These are phyloP conservation scores for Lachancea kluyveri DNA, from an alignment of 805 yeast genomes.

Conservation along the genomic window DNA sequence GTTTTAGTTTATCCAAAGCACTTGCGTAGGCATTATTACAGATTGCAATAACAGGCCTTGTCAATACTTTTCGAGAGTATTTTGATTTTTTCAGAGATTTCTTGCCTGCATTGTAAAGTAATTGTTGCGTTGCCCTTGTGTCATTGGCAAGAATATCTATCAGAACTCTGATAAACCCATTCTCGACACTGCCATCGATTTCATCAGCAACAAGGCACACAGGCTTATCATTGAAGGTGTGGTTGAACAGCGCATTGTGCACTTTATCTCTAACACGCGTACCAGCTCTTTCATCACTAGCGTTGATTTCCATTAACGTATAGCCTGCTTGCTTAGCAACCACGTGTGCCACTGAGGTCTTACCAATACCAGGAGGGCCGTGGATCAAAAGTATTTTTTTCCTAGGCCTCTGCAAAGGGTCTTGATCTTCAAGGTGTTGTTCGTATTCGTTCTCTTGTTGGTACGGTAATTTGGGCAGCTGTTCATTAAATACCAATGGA, in stretches of 20 bases:
- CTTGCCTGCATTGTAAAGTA: conserved; percentile 14
- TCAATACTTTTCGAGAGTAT: conserved; percentile 35
- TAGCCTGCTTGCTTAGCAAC: conserved; percentile 80
- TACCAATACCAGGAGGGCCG: conserved; percentile 94
- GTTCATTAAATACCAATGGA: conserved; percentile 46
- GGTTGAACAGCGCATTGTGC: conserved; percentile 55
- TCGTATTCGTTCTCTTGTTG: conserved; percentile 5
- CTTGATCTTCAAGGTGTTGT: conserved; percentile 23
- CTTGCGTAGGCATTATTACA: conserved; percentile 83
- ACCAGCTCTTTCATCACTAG: conserved; percentile 72
- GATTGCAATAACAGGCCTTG: conserved; percentile 84
- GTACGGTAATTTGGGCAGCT: conserved; percentile 24
- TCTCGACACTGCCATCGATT: conserved; percentile 72
- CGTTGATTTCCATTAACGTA: conserved; percentile 76
- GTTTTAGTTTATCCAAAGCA: conserved; percentile 67
- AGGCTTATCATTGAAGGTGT: conserved; percentile 65
- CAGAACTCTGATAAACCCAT: conserved; percentile 52
- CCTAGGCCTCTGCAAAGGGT: conserved; percentile 53
- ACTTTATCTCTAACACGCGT: conserved; percentile 48
- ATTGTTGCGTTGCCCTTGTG: conserved; percentile 39
- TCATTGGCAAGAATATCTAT: conserved; percentile 59
- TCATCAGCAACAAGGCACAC: conserved; percentile 85
- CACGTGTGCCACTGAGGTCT: conserved; percentile 82
- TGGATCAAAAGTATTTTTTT: conserved; percentile 65
- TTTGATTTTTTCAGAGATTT: conserved; percentile 8